Base-by-base conservation (phyloP, 192 early-diverging fungal genomes). In the Coemansia sp. region DNA sequence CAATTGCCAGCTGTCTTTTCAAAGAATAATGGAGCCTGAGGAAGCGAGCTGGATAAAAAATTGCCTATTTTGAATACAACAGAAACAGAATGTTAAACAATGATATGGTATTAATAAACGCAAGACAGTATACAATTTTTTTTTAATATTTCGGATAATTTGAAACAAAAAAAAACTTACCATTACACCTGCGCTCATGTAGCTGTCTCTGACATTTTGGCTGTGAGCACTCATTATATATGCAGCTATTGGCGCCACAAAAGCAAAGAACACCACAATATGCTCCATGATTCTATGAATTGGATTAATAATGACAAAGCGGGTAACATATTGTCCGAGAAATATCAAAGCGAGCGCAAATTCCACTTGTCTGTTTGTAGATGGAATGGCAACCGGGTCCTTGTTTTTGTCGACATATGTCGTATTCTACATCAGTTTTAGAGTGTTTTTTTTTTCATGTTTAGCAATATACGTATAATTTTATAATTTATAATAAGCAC, bases 31-130 rank as follows among this genome's bases (percentile, higher is more conserved):
- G 78, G 41, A 85, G 55, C 7, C 84, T 68, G 20, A 79, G 43
- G 48, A 85, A 85, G n/a, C 84, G 61, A 0, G 73, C 70, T 11
- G 84, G 84, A 51, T 85, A 85, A 68, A 81, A 82, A 38, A 85
- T 75, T 17, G 81, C 81, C 74, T 75, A 75, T 8, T 35, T 17
- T 11, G 17, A 38, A 60, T 14, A 37, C 4, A 18, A 8, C 37
- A 12, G 17, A 20, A 37, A 60, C 35, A 14, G 8, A 32, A 58
- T 58, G 20, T 15, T 33, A 58, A 58, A 34, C 6, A 58, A 41
- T 9, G 11, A 48, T 48, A 1, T 48, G 17, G 9, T 48, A 0
- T 48, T 15, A 48, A 15, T 8, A 48, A 48, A 48, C 0, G 45
- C 5, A 15, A 48, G 4, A 48, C 45, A 12, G 1, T 28, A 28